These are phyloP conservation scores for Lentinula edodes DNA, from an alignment of 768 basidiomycete species.

Conservation along the genomic window DNA sequence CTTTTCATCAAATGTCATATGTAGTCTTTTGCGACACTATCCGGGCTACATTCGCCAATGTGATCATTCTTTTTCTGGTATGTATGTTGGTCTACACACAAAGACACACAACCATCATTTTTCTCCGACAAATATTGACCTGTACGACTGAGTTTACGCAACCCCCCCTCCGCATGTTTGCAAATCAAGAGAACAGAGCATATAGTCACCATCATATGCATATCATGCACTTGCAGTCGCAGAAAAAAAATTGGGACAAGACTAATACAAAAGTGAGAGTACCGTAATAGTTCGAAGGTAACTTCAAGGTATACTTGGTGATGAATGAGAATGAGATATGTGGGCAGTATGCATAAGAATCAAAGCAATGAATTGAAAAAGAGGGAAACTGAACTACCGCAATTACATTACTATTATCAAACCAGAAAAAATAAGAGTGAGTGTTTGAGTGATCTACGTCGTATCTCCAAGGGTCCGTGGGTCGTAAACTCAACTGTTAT, in stretches of 20 bases:
- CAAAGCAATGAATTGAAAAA: not conserved
- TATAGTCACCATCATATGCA: too few relatives aligned
- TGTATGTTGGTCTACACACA: too few relatives aligned
- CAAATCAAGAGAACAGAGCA: too few relatives aligned
- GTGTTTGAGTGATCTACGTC: not conserved
- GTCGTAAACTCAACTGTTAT: not conserved
- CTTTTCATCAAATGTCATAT: too few relatives aligned
- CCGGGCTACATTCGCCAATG: too few relatives aligned
- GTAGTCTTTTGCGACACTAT: too few relatives aligned
- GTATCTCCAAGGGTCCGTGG: not conserved
- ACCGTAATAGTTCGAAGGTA: not conserved
- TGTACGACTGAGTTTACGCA: too few relatives aligned
- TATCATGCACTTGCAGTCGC: too few relatives aligned
- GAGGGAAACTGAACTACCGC: not conserved
- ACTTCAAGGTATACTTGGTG: not conserved
- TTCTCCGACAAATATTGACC: too few relatives aligned
- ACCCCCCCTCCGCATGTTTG: too few relatives aligned
- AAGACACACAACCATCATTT: too few relatives aligned
- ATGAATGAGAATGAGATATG: not conserved
- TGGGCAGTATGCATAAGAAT: not conserved
- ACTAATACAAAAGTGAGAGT: not conserved
- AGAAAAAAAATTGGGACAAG: not conserved
- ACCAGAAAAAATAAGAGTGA: not conserved
- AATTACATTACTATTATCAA: not conserved
- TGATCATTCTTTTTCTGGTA: too few relatives aligned